Percentiles rank a stretch among this genome's conserved stretches.
phyloP scores from a whole-genome alignment of 2,329 filamentous ascomycete genomes.

The Calonectria hongkongensis region DNA sequence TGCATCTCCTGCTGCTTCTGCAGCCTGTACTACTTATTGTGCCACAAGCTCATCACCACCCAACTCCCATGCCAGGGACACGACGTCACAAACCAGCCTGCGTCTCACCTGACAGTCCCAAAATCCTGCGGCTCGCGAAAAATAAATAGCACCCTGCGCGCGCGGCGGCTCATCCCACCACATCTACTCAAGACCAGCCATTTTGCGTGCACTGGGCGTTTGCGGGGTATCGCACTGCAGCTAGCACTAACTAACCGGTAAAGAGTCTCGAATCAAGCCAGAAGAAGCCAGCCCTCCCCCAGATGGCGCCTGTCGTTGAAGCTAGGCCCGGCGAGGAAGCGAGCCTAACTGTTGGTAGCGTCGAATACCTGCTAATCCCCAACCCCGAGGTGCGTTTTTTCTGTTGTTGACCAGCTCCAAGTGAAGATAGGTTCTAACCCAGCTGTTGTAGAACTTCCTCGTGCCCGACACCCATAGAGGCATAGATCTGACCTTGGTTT shows the following conservation, averaged over 20 bases:
- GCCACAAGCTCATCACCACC: background rate
- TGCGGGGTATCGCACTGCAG: background rate
- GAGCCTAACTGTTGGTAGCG: background rate
- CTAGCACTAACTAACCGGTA: background rate
- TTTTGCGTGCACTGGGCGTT: background rate
- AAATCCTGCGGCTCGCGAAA: background rate
- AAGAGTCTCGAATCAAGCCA: background rate
- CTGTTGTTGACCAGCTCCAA: background rate
- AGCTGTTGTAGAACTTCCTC: background rate
- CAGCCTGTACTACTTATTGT: background rate
- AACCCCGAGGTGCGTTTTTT: background rate
- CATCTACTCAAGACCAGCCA: background rate
- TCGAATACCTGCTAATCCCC: background rate
- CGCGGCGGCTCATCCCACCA: background rate
- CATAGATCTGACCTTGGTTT: background rate
- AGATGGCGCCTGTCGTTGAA: background rate
- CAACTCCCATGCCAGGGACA: background rate
- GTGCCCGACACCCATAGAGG: background rate
- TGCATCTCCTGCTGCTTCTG: background rate
- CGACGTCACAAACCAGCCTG: background rate
- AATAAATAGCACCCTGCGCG: background rate
- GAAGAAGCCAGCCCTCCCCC: background rate
- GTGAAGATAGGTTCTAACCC: background rate
- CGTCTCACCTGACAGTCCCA: background rate
- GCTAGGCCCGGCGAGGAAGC: background rate